phyloP scores from a whole-genome alignment of 2,329 filamentous ascomycete genomes.

The Macrophomina tecta region DNA sequence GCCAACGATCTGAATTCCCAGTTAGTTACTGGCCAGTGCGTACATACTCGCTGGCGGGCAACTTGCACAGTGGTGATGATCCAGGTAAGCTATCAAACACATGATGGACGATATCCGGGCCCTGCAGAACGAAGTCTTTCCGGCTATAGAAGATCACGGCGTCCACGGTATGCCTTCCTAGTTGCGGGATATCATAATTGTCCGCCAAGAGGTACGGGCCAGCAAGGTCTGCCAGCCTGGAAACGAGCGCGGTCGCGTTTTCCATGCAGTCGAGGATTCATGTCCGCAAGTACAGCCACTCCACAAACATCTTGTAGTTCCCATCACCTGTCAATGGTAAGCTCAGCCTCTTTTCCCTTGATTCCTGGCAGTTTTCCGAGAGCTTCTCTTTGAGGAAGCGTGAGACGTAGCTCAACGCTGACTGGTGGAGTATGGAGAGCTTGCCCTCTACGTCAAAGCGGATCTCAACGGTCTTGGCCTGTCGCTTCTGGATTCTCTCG shows the following conservation, averaged over 20 bases:
- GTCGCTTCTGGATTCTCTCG: neutral
- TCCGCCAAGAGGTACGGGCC: constrained; percentile 8
- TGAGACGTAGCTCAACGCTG: neutral
- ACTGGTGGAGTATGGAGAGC: neutral
- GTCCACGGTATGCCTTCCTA: neutral
- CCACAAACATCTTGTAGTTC: constrained; percentile 1
- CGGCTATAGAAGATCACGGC: neutral
- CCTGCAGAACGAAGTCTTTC: neutral
- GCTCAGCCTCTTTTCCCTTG: neutral
- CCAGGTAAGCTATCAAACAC: neutral
- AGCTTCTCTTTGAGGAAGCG: constrained; percentile 8
- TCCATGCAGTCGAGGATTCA: neutral
- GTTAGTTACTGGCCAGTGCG: neutral
- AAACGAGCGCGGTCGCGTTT: neutral
- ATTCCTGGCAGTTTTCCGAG: neutral
- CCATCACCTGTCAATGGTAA: neutral
- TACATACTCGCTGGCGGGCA: neutral
- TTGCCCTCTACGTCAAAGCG: neutral
- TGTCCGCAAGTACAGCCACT: constrained; percentile 11
- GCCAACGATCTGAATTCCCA: neutral
- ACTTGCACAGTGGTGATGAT: neutral
- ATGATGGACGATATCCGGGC: neutral
- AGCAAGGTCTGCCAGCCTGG: neutral
- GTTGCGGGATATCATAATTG: neutral
- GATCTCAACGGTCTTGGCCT: neutral